These are phyloP conservation scores for Phaseolus lunatus DNA, from an alignment of 306 rosid genomes.

Conservation along the genomic window DNA sequence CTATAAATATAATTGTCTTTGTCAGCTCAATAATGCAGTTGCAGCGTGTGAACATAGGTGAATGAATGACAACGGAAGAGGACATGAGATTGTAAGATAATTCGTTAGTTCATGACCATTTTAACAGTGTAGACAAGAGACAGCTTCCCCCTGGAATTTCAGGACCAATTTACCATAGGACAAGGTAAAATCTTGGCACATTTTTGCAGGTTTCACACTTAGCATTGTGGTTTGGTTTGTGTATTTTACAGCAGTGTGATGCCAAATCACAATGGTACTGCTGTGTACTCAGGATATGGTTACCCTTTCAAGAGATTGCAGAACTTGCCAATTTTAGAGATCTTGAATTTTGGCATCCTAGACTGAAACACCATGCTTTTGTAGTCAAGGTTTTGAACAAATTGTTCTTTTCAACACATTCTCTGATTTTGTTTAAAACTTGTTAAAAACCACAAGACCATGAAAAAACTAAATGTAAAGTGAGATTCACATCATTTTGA, in stretches of 20 bases:
- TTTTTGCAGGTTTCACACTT: not conserved
- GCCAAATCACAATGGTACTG: not conserved
- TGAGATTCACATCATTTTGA: not conserved
- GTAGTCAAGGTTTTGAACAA: not conserved
- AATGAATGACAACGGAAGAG: constrained; percentile 9
- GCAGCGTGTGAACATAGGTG: constrained; percentile 6
- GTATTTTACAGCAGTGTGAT: not conserved
- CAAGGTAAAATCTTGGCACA: not conserved
- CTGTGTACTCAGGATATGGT: not conserved
- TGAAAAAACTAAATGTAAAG: not conserved
- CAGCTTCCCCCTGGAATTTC: not conserved
- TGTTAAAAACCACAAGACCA: not conserved
- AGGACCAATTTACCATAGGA: not conserved
- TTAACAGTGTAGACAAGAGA: constrained; percentile 13
- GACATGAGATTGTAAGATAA: not conserved
- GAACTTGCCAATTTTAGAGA: not conserved
- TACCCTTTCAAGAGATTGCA: constrained; percentile 6
- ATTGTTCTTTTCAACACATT: not conserved
- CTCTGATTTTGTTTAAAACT: not conserved
- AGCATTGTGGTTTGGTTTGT: not conserved
- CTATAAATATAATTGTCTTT: constrained; percentile 21
- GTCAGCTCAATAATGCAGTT: constrained; percentile 45
- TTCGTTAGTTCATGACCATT: not conserved
- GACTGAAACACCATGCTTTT: not conserved
- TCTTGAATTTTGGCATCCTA: not conserved